Evolutionary conservation across 306 rosid genomes (phyloP), one percentile per base, ranked within the genome.

Genomic region (Trifolium fragiferum): DNA sequence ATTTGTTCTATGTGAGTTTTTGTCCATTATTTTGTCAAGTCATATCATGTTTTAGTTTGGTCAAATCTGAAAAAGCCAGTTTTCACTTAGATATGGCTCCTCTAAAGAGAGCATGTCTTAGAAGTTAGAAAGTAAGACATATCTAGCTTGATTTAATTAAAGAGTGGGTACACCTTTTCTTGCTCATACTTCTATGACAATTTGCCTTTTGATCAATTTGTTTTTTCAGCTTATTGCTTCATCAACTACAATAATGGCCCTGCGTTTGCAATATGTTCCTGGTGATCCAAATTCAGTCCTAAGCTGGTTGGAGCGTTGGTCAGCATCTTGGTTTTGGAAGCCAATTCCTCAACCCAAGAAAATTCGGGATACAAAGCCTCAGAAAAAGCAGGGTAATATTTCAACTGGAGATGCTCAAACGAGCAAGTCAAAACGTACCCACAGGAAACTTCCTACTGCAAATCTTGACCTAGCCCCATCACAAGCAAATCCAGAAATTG

Each of bases 291-390:
- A 90, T 84, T 92, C 99, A 76, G 91, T 84, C 49, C 64, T 83
- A 57, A 89, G 84, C 73, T 95, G 99, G 99, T 70, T 86, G 76
- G 93, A 89, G 47, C 89, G 97, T 50, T 95, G 99, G 99, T 89
- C 99, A 27, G 77, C 77, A 65, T 83, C 92, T 65, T 70, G 51
- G 62, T 90, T 92, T 74, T 92, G 99, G 99, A 90, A 82, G 81
- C 97, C 98, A 54, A 47, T 85, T 80, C 86, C 92, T 46, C 97
- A 84, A 73, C 90, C 89, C 41, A 95, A 88, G 86, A 95, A 89
- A 81, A 74, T 79, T 71, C 82, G 83, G 50, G 96, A 90, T 40
- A 49, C 82, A 1, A 92, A 85, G 74, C 77, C 88, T 64, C 96
- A 86, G 66, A 92, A 84, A 84, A 92, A 84, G 82, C 88, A 76